phyloP scores from a whole-genome alignment of 108 stramenopile genomes.

The Pseudonitzschia pungens region DNA sequence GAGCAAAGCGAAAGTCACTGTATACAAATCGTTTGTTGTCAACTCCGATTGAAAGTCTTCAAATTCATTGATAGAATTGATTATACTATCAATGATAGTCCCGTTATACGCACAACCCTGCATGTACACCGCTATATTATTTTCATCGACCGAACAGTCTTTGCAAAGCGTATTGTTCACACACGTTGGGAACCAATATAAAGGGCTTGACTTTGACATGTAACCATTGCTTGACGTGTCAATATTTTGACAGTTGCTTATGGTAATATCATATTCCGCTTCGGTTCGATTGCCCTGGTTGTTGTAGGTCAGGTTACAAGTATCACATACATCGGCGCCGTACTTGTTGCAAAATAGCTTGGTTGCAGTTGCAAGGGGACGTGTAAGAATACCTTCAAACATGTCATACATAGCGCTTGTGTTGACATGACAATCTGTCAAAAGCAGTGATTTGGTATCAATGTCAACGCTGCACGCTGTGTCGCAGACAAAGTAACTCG shows the following conservation, averaged over 20 bases:
- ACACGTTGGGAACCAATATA: not conserved
- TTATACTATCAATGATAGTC: not conserved
- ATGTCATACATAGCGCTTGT: not conserved
- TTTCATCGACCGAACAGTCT: not conserved
- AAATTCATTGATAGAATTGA: not conserved
- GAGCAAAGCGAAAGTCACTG: not conserved
- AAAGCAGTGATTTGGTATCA: not conserved
- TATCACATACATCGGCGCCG: not conserved
- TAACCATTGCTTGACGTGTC: not conserved
- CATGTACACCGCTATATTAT: not conserved
- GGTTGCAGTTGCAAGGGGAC: not conserved
- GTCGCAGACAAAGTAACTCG: not conserved
- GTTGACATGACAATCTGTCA: not conserved
- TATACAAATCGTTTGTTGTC: not conserved
- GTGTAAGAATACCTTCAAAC: not conserved
- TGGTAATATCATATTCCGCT: not conserved
- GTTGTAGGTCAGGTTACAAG: not conserved
- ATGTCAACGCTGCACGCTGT: not conserved
- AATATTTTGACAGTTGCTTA: not conserved
- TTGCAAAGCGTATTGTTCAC: not conserved
- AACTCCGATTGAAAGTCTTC: not conserved
- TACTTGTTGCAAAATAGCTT: not conserved
- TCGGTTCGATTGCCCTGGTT: not conserved
- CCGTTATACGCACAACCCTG: not conserved
- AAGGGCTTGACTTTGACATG: not conserved